Conservation (phyloP, 2,329 filamentous ascomycete species). For the Acrodontium crateriforme region DNA sequence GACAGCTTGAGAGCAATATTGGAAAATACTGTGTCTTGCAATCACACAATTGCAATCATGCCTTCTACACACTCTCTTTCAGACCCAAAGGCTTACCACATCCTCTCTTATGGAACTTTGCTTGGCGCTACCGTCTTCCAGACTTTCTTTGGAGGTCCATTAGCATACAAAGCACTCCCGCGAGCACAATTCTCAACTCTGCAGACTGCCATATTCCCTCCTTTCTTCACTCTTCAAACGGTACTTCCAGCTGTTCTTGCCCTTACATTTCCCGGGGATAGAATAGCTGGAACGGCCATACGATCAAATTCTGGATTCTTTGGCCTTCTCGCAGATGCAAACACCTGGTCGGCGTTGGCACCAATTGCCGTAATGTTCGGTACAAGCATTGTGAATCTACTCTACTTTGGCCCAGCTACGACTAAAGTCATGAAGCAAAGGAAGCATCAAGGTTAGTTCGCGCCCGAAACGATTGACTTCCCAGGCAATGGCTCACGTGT, state of each 20-base stretch:
- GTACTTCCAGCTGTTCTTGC: slow-evolving; percentile 58
- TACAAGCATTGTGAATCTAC: slow-evolving; percentile 57
- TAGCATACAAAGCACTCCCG: slow-evolving; percentile 64
- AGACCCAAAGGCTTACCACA: slow-evolving; percentile 59
- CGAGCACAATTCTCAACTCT: slow-evolving; percentile 69
- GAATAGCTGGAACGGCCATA: slow-evolving; percentile 11
- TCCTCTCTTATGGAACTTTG: slow-evolving; percentile 63
- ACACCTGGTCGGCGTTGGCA: slow-evolving; percentile 49
- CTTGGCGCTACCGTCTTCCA: slow-evolving; percentile 81
- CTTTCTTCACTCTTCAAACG: slow-evolving; percentile 80
- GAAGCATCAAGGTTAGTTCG: slow-evolving; percentile 59
- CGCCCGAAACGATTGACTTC: neutral
- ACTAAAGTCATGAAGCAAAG: slow-evolving; percentile 60
- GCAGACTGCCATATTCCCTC: slow-evolving; percentile 68
- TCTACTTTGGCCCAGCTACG: slow-evolving; percentile 61
- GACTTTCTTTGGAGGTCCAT: slow-evolving; percentile 59
- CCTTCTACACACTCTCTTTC: slow-evolving; percentile 38
- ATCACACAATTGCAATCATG: slow-evolving; percentile 16
- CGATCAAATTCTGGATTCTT: slow-evolving; percentile 14
- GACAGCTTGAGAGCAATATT: too few relatives aligned
- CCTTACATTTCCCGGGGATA: slow-evolving; percentile 63
- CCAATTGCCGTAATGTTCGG: slow-evolving; percentile 58
- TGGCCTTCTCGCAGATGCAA: slow-evolving; percentile 42
- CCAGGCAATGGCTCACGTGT: neutral
- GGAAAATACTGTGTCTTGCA: too few relatives aligned